Conservation (phyloP, 495 filamentous ascomycete genomes). For the Tetracladium marchalianum region DNA sequence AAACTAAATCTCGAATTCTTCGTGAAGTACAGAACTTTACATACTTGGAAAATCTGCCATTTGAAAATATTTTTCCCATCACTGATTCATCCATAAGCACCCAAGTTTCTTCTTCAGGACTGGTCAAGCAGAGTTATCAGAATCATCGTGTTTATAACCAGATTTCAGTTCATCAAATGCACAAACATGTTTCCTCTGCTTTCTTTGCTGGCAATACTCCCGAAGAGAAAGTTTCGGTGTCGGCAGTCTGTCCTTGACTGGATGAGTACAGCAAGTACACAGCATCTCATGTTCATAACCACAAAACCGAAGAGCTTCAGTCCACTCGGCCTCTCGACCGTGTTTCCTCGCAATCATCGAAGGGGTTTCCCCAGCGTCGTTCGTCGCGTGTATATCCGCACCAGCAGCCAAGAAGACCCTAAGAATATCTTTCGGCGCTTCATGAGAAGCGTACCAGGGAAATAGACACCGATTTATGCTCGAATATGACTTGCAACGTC, state of each 20-base stretch:
- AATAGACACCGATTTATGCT: background rate
- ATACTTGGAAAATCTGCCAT: too few species aligned
- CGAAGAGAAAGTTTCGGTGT: conserved; percentile 3
- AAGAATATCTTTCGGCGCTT: conserved; percentile 1
- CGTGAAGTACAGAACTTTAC: too few species aligned
- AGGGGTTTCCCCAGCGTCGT: background rate
- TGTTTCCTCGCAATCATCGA: background rate
- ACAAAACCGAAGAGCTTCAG: conserved; percentile 4
- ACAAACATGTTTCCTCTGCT: too few species aligned
- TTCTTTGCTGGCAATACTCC: conserved; percentile 1
- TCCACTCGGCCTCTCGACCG: conserved; percentile 2
- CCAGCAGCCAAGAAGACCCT: background rate
- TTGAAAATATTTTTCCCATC: too few species aligned
- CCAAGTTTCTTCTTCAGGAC: too few species aligned
- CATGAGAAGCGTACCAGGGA: background rate
- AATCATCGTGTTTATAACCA: too few species aligned
- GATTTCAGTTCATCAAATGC: too few species aligned
- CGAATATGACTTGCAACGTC: too few species aligned
- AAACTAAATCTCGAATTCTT: too few species aligned
- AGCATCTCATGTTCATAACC: conserved; percentile 4
- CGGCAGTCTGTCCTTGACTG: background rate
- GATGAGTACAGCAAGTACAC: background rate
- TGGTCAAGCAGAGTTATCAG: too few species aligned
- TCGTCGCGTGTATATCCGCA: conserved; percentile 2
- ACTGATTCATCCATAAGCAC: too few species aligned